Evolutionary conservation across 495 filamentous ascomycete genomes (phyloP), one percentile per base, ranked within the genome.

Genomic region (Lineolata rhizophorae): DNA sequence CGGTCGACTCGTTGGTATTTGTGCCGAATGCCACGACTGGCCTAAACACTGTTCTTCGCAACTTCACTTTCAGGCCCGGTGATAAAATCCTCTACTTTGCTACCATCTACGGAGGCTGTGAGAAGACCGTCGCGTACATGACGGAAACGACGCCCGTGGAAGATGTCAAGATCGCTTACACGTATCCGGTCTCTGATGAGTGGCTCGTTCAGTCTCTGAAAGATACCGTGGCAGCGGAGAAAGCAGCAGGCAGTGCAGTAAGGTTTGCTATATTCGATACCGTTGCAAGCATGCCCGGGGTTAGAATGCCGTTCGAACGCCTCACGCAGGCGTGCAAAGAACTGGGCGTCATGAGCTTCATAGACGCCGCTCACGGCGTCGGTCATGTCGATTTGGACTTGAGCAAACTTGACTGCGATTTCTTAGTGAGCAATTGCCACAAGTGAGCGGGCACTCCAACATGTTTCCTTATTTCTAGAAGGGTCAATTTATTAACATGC

Each of bases 361-460:
- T 92, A n/a, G 82, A 92, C 43, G 82, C 60, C 2, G 82, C 81
- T 3, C 82, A 92, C 47, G 75, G 76, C 3, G 55, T 91, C 20
- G 84, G 84, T 1, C 71, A 83, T 34, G 62, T 92, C 13, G 55
- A 56, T 2, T 52, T 94, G 11, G 61, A 83, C 40, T 53, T 93
- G 14, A 42, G 42, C 0, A 46, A 39, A 15, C 48, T 80, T n/a
- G 58, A 72, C 21, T 70, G 77, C 0, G 83, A 94, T 39, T 94
- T 93, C 50, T 71, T 91, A 38, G 63, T 80, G 5, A 69, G 59
- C 15, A 93, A 92, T 46, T 69, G 67, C 41, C 80, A 94, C 52
- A 95, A 94, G 66, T 69, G 54, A 35, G 53, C 15, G 9, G 12
- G 12, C 22, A 8, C 22, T 8, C 22, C 12, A 8, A 12, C 12